Evolutionary conservation across 1,284 basidiomycete species (phyloP), one percentile per base, ranked within the genome.

Genomic region (Apiotrichum mycotoxinovorans): DNA sequence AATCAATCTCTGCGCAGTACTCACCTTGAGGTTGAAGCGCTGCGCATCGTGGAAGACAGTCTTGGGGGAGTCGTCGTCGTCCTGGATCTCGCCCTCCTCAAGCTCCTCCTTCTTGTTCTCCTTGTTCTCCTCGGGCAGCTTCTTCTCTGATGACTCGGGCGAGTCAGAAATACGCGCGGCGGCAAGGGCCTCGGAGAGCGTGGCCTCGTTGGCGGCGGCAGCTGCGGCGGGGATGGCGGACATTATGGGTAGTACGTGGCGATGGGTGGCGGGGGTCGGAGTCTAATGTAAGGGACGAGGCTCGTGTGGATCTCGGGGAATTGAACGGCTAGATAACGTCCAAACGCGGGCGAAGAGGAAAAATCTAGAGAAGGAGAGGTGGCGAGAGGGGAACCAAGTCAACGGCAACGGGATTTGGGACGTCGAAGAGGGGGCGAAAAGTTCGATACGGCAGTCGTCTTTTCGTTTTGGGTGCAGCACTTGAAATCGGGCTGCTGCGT

Each of bases 11-110:
- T n/a, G 25, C 9, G 14, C 8, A 4, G 11, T 11, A 72, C 80
- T 53, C 63, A 89, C 89, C 82, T 93, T 94, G 79, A 92, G 89
- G 70, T 94, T 94, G 80, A 94, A 95, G 67, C 87, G 88, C 66
- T 82, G 85, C 22, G 89, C 86, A 77, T 92, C 88, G 72, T 84
- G 90, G 78, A 94, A 94, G 38, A 94, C 87, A n/a, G 91, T 94
- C 66, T 87, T 83, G 69, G 91, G 66, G 44, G 66, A 66, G 27
- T 69, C 70, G 56, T 75, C 70, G 57, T 74, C 71, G 66, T 66
- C 64, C 44, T 66, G 63, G 30, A 75, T 72, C 62, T 73, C 73
- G 38, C 72, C 70, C 27, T 74, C 68, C 45, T 72, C 71, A 20
- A 73, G 61, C 9, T 65, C 58, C 27, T 71, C 69, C 58, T 70